Base-by-base conservation (phyloP, 352 stramenopile genomes). In the Globisporangium parvum region DNA sequence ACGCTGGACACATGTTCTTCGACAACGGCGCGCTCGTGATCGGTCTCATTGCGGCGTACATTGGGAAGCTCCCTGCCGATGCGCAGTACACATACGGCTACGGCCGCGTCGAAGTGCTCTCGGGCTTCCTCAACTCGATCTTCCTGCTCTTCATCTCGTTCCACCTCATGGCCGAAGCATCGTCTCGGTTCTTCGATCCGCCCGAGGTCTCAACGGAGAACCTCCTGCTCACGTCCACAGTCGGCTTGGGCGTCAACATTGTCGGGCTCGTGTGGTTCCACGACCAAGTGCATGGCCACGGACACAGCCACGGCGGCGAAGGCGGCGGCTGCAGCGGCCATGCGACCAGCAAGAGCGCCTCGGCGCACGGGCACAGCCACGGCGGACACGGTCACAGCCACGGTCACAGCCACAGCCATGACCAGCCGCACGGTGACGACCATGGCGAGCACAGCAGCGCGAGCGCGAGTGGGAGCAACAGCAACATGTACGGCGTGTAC, bases 401-500 rank as follows among this genome's bases (percentile, higher is more conserved):
- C 24, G 65, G 66, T 24, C 73, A 83, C 46, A 68, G 53, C 6
- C 64, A 70, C 21, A 28, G 41, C 4, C 2, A 23, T 52, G 24
- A 21, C 17, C 23, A 40, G 15, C 10, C 10, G n/a, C n/a, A 20
- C 33, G 23, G 14, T 18, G 26, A 45, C 21, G 53, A 53, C 4
- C 28, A 46, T n/a, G n/a, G n/a, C n/a, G n/a, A n/a, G n/a, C n/a
- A n/a, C n/a, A n/a, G n/a, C n/a, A n/a, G n/a, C n/a, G n/a, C n/a
- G n/a, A n/a, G n/a, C n/a, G n/a, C n/a, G n/a, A n/a, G 62, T 23
- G 57, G 61, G 47, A 79, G 69, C 50, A 96, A 93, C 62, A 87
- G 71, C 55, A 97, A 97, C 69, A 93, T 97, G 75, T 88, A 96
- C 59, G 88, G 85, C 11, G 86, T 97, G 17, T 95, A 96, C 45